phyloP scores from a whole-genome alignment of 225 moss, liverwort and hornwort genomes.

The Pseudisothecium myosuroides region DNA sequence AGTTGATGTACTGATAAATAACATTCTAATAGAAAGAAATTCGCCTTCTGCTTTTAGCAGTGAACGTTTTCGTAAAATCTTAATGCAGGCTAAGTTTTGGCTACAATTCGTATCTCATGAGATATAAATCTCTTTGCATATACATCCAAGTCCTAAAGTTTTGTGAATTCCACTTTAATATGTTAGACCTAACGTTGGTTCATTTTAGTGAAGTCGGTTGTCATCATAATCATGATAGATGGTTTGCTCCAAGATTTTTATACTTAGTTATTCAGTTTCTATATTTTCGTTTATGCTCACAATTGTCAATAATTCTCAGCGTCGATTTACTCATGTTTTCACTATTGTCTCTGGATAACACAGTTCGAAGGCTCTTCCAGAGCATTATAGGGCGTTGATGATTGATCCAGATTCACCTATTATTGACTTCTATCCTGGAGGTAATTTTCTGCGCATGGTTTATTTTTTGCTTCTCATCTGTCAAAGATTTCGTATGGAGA shows the following conservation, averaged over 20 bases:
- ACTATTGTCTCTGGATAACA: background rate
- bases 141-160: background rate
- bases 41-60: background rate
- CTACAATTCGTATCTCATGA: background rate
- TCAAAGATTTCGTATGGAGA: background rate
- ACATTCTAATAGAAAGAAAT: background rate
- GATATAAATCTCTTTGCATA: background rate
- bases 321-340: background rate
- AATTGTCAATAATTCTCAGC: background rate
- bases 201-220: background rate
- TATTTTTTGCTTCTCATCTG: background rate
- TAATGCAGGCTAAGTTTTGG: background rate
- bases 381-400: conserved; percentile 76
- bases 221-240: background rate
- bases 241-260: background rate
- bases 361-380: conserved; percentile 80
- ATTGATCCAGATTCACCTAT: conserved; percentile 77
- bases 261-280: background rate
- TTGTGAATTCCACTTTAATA: background rate
- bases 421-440: conserved; percentile 86
- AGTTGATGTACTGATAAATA: background rate
- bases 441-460: conserved; percentile 16
- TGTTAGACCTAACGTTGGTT: background rate
- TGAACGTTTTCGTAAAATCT: background rate
- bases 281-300: background rate